Conservation (phyloP, 495 filamentous ascomycete genomes). For the Hypoxylon perforatum region DNA sequence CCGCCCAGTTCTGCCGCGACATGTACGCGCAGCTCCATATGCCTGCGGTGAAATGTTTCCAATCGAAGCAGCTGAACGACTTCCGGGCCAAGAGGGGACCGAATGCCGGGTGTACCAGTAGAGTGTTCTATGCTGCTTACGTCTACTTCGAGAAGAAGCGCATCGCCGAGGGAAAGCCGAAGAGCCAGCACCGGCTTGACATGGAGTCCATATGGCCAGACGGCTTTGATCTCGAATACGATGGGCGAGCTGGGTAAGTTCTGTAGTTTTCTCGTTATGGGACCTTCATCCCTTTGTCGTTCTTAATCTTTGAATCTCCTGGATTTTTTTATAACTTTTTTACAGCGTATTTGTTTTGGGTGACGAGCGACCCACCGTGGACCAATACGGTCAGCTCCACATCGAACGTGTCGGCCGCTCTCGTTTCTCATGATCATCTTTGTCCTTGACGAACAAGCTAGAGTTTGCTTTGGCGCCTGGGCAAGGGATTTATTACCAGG, state of each 20-base stretch:
- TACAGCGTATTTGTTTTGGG: constrained; percentile 1
- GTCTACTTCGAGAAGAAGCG: constrained; percentile 71
- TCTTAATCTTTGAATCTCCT: neutral
- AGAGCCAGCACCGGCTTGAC: constrained; percentile 60
- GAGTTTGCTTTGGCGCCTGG: neutral
- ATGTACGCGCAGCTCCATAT: constrained; percentile 48
- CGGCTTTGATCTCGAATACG: constrained; percentile 36
- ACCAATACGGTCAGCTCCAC: constrained; percentile 14
- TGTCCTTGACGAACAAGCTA: neutral
- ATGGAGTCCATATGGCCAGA: constrained; percentile 57
- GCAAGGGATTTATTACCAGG: neutral
- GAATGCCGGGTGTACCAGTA: constrained; percentile 52
- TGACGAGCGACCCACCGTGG: neutral
- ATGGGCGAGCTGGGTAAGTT: constrained; percentile 9
- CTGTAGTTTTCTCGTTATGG: neutral
- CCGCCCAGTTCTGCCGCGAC: constrained; percentile 64
- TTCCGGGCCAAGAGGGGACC: constrained; percentile 65
- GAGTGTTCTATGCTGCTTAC: constrained; percentile 64
- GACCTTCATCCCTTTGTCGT: neutral
- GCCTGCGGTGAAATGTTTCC: constrained; percentile 41
- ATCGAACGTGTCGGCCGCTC: neutral
- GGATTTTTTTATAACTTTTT: neutral
- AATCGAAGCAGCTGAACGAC: constrained; percentile 53
- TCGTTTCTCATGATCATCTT: neutral
- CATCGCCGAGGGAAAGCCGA: constrained; percentile 65